phyloP scores from a whole-genome alignment of 345 rosid genomes.

The Eucalyptus sp. region DNA sequence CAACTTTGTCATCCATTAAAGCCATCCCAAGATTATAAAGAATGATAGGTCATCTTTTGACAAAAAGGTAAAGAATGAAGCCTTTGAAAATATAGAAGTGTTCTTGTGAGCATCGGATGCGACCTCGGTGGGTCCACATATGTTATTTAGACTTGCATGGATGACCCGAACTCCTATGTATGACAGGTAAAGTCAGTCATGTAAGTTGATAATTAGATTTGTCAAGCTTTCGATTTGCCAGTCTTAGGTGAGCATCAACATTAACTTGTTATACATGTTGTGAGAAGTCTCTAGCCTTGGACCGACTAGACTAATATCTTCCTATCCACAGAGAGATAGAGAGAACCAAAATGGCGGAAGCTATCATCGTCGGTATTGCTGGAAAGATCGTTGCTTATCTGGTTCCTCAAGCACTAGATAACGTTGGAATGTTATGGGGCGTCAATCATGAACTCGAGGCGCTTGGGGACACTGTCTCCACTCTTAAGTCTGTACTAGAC shows the following conservation, averaged over 20 bases:
- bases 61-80: neutral
- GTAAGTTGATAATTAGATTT: neutral
- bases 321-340: neutral
- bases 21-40: neutral
- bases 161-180: neutral
- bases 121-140: neutral
- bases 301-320: neutral
- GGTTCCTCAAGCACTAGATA: neutral
- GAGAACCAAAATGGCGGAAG: neutral
- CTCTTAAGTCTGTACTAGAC: too few relatives aligned
- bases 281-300: neutral
- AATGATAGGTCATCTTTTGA: neutral
- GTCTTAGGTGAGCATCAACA: neutral
- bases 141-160: neutral
- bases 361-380: neutral
- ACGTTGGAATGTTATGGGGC: accelerated
- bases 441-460: neutral
- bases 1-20: neutral
- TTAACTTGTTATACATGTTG: neutral
- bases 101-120: neutral
- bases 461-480: neutral
- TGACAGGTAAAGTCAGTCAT: too few relatives aligned
- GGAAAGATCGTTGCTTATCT: neutral
- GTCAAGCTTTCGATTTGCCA: too few relatives aligned
- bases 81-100: neutral